Evolutionary conservation across 2,329 filamentous ascomycete species (phyloP), one percentile per base, ranked within the genome.

Genomic region (Fusarium sp.): DNA sequence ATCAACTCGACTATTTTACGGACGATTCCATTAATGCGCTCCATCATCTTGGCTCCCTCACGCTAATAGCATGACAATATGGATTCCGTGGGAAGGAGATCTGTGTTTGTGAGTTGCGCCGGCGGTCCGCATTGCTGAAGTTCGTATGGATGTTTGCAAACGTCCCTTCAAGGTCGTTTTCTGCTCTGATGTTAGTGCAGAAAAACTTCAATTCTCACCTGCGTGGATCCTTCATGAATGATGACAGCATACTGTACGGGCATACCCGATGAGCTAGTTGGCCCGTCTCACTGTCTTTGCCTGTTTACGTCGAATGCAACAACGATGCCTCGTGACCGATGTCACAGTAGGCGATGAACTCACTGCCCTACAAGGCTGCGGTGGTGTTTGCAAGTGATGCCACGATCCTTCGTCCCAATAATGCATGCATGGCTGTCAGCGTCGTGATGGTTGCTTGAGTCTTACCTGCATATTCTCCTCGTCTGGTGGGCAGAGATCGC

Each of bases 1-100:
- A 23, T 42, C 25, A 58, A 45, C 51, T 51, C 21, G 31, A 44
- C 46, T 49, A 27, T 29, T 21, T 38, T 51, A 31, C n/a, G 63
- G 58, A 46, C 42, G 31, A 15, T 56, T 42, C 49, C 65, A 49
- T 68, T 44, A 52, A 45, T 67, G 27, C 37, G 23, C 49, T 51
- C 48, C 44, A 35, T 54, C 25, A 25, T 54, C 23, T 64, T 48
- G 70, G 70, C 70, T 72, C 60, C 70, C 70, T 72, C 70, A 41
- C 56, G 55, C 57, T 48, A 51, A 38, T 54, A 51, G n/a, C 33
- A 55, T 45, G 25, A 37, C 19, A n/a, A 21, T 51, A 46, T 59
- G 58, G 31, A 48, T 38, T 49, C 25, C 25, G 19, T 39, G 35
- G 29, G 33, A 39, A 49, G 55, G 35, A 45, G 56, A 21, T 69